Conservation (phyloP, 805 yeast species). For the Kodamaea lidongshanica region DNA sequence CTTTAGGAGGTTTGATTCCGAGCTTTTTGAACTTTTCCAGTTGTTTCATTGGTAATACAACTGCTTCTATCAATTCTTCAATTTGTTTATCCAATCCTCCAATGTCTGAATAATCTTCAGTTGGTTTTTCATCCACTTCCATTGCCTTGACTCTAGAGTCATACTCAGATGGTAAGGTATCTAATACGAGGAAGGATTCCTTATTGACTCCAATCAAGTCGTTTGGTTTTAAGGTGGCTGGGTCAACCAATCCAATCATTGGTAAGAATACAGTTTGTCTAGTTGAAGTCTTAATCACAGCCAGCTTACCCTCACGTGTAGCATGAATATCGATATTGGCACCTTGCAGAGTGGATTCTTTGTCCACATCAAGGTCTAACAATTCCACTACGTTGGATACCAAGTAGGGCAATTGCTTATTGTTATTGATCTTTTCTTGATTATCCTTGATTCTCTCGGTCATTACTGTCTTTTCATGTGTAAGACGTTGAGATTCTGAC, state of each 20-base stretch:
- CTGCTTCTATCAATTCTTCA: conserved; percentile 97
- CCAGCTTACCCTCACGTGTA: conserved; percentile 89
- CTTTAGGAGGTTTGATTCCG: conserved; percentile 71
- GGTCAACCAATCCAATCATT: conserved; percentile 90
- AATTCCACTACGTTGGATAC: conserved; percentile 96
- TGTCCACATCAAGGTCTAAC: conserved; percentile 79
- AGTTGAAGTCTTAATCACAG: conserved; percentile 95
- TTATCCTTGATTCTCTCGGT: conserved; percentile 90
- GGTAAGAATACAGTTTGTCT: conserved; percentile 97
- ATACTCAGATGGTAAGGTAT: conserved; percentile 93
- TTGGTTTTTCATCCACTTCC: conserved; percentile 99
- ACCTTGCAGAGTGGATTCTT: conserved; percentile 81
- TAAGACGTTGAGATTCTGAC: conserved; percentile 82
- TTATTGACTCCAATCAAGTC: conserved; percentile 97
- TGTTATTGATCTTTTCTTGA: conserved; percentile 91
- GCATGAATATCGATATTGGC: conserved; percentile 93
- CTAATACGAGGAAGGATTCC: conserved; percentile 88
- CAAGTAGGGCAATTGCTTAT: conserved; percentile 89
- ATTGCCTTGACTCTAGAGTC: conserved; percentile 97
- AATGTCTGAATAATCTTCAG: conserved; percentile 93
- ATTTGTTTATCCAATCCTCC: conserved; percentile 98
- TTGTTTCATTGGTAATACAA: conserved; percentile 96
- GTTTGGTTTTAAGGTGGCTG: conserved; percentile 88
- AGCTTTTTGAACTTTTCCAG: conserved; percentile 90
- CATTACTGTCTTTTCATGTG: conserved; percentile 92